A percentile compares a stretch with the other conserved stretches of the same genome.
Evolutionary conservation across 2,329 filamentous ascomycete species (phyloP).

Genomic region (Myriosclerotinia scirpicola): DNA sequence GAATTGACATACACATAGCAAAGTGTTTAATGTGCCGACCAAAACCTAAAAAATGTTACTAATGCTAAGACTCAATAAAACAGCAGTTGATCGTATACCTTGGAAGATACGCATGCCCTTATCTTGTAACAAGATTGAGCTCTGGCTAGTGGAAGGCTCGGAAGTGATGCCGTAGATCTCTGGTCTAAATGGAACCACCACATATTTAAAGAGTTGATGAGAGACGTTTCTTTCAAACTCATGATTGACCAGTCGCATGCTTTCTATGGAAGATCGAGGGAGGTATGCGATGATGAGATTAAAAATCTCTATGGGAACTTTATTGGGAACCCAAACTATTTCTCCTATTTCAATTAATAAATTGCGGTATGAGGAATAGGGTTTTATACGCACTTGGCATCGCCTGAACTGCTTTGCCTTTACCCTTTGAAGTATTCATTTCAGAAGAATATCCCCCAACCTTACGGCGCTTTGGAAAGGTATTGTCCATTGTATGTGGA

Average conservation of each 20-base stretch:
- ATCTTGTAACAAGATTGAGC: slow-evolving; percentile 40
- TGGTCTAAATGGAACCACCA: slow-evolving; percentile 65
- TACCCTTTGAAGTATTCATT: slow-evolving; percentile 18
- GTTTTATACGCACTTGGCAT: slow-evolving; percentile 1
- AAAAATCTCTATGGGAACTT: slow-evolving; percentile 63
- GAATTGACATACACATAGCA: slow-evolving; percentile 51
- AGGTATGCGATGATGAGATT: slow-evolving; percentile 56
- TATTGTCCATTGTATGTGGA: slow-evolving; percentile 10
- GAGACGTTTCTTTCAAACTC: slow-evolving; percentile 61
- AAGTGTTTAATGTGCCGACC: slow-evolving; percentile 61
- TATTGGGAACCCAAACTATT: slow-evolving; percentile 42
- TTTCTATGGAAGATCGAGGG: slow-evolving; percentile 57
- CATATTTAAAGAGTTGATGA: slow-evolving; percentile 57
- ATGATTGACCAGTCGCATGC: slow-evolving; percentile 59
- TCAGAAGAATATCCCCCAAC: slow-evolving; percentile 24
- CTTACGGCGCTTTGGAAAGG: slow-evolving; percentile 35
- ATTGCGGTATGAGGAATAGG: not conserved
- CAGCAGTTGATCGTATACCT: slow-evolving; percentile 37
- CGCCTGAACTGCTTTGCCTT: slow-evolving; percentile 17
- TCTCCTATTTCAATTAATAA: slow-evolving; percentile 15
- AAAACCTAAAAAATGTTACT: slow-evolving; percentile 43
- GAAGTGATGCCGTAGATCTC: slow-evolving; percentile 59
- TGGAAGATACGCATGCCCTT: slow-evolving; percentile 61
- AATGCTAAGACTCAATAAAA: not conserved
- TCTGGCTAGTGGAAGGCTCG: slow-evolving; percentile 29